Conservation (phyloP, 805 yeast species). For the Lachancea thermotolerans region DNA sequence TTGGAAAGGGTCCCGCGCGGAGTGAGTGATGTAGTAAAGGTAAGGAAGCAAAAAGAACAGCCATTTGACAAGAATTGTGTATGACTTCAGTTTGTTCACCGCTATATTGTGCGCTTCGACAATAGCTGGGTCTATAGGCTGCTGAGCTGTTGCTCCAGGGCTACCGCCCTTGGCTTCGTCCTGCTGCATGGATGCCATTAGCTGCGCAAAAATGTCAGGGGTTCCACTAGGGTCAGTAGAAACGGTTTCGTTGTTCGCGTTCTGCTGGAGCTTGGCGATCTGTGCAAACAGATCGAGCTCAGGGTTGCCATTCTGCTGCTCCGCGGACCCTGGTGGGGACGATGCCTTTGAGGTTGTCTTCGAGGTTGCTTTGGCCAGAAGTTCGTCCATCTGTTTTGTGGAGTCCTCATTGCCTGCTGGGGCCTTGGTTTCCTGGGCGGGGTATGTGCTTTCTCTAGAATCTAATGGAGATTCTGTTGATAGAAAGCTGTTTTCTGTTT, state of each 20-base stretch:
- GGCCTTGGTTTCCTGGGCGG: constrained; percentile 1
- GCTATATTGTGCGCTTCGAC: constrained; percentile 26
- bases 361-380: constrained; percentile 13
- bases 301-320: constrained; percentile 9
- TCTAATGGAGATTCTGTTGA: constrained; percentile 33
- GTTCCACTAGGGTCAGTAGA: constrained; percentile 11
- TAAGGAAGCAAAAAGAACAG: constrained; percentile 25
- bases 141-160: constrained; percentile 5
- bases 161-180: constrained; percentile 7
- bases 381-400: constrained; percentile 17
- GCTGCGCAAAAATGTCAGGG: constrained; percentile 22
- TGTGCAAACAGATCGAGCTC: constrained; percentile 26
- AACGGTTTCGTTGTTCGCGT: neutral
- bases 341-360: constrained; percentile 7
- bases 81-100: constrained; percentile 27
- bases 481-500: constrained; percentile 31
- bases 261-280: constrained; percentile 20
- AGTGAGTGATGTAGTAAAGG: constrained; percentile 20
- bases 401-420: constrained; percentile 4
- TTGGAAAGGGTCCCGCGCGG: constrained; percentile 1
- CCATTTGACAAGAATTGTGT: constrained; percentile 30
- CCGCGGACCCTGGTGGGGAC: neutral
- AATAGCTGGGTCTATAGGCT: constrained; percentile 10
- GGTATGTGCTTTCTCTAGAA: constrained; percentile 3
- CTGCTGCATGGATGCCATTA: constrained; percentile 18